phyloP scores from a whole-genome alignment of 345 rosid genomes.

The Angophora floribunda region DNA sequence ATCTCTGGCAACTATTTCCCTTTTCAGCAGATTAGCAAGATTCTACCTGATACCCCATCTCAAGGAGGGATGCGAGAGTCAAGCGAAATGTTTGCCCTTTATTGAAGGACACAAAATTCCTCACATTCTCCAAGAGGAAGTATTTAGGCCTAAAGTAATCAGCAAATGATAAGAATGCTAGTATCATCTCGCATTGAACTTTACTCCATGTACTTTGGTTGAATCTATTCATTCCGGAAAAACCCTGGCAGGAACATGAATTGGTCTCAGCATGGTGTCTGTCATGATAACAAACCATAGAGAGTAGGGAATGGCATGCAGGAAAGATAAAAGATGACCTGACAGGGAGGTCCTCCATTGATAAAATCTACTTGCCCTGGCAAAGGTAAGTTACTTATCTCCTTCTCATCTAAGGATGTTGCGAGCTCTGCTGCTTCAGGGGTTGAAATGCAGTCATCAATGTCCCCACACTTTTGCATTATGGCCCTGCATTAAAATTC shows the following conservation, averaged over 20 bases:
- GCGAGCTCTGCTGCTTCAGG: slow-evolving; percentile 54
- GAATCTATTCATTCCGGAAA: slow-evolving; percentile 87
- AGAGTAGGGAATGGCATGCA: neutral
- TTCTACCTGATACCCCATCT: slow-evolving; percentile 48
- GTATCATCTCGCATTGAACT: slow-evolving; percentile 65
- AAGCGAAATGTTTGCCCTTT: slow-evolving; percentile 81
- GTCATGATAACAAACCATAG: neutral
- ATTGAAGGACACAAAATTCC: slow-evolving; percentile 74
- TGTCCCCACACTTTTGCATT: slow-evolving; percentile 71
- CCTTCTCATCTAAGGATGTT: slow-evolving; percentile 24
- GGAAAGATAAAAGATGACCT: slow-evolving; percentile 20
- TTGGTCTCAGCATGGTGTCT: neutral
- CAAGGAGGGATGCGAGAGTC: slow-evolving; percentile 61
- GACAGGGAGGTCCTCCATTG: slow-evolving; percentile 97
- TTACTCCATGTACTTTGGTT: slow-evolving; percentile 67
- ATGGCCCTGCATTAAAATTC: slow-evolving; percentile 41
- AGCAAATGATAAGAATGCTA: slow-evolving; percentile 53
- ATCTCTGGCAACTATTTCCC: neutral
- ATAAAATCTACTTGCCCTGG: slow-evolving; percentile 89
- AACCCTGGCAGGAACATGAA: slow-evolving; percentile 53
- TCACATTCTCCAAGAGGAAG: slow-evolving; percentile 87
- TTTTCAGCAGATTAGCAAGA: neutral
- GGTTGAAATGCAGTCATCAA: slow-evolving; percentile 76
- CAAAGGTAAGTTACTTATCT: slow-evolving; percentile 19
- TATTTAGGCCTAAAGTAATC: slow-evolving; percentile 85